Percentiles rank a stretch among this genome's conserved stretches.
phyloP scores from a whole-genome alignment of 805 yeast species.

The Middelhovenomyces tepae region DNA sequence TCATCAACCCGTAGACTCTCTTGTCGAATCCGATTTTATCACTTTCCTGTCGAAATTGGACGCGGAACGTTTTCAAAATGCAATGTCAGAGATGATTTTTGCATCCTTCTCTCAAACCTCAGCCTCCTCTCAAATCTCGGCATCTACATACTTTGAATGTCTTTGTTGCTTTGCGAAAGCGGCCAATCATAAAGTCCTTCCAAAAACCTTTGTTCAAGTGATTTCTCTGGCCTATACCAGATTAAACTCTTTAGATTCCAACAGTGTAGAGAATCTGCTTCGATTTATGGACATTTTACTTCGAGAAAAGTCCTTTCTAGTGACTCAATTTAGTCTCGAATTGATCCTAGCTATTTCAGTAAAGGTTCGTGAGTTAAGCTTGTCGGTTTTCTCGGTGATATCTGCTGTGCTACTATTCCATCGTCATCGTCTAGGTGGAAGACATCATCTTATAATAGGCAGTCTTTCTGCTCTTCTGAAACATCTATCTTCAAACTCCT shows the following conservation, averaged over 20 bases:
- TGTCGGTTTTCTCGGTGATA: constrained; percentile 18
- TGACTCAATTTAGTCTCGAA: constrained; percentile 63
- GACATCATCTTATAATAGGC: constrained; percentile 59
- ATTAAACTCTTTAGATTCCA: background rate
- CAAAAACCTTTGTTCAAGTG: no score
- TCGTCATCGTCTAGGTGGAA: constrained; percentile 56
- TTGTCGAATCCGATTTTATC: no score
- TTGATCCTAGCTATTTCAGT: constrained; percentile 33
- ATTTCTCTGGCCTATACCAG: background rate
- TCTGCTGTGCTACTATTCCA: constrained; percentile 60
- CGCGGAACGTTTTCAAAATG: no score
- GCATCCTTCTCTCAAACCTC: background rate
- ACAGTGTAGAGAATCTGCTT: constrained; percentile 3
- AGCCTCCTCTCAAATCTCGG: constrained; percentile 2
- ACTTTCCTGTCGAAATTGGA: no score
- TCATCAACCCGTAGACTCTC: no score
- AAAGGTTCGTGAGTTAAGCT: constrained; percentile 17
- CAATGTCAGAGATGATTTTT: no score
- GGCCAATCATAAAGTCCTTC: no score
- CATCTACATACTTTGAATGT: constrained; percentile 20
- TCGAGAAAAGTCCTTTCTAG: constrained; percentile 44
- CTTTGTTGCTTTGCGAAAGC: no score
- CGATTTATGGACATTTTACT: constrained; percentile 24
- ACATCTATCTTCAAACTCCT: constrained; percentile 28
- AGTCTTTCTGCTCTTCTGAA: constrained; percentile 44